Percentiles rank a stretch among this genome's conserved stretches.
Evolutionary conservation across 768 basidiomycete genomes (phyloP).

Genomic region (Roridomyces roridus): DNA sequence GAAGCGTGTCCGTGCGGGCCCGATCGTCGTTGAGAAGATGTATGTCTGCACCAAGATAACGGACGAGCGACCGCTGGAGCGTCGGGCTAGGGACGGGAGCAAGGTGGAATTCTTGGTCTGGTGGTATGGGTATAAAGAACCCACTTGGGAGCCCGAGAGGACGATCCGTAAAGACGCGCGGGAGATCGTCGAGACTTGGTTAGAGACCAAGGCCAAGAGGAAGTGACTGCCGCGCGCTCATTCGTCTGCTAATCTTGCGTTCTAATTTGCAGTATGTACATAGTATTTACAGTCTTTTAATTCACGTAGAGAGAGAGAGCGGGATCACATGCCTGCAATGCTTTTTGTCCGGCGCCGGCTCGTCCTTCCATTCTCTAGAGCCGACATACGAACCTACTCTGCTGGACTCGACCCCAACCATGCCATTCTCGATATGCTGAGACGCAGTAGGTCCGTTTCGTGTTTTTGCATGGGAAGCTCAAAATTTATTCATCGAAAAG

Average conservation of each 20-base stretch:
- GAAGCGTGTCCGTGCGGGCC: slow-evolving; percentile 47
- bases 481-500: slow-evolving; percentile 33
- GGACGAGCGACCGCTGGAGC: slow-evolving; percentile 40
- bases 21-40: slow-evolving; percentile 47
- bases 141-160: slow-evolving; percentile 64
- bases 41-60: slow-evolving; percentile 47
- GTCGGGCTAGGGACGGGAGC: slow-evolving; percentile 26
- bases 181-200: slow-evolving; percentile 43
- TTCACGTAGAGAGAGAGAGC: too few relatives aligned
- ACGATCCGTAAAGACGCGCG: slow-evolving; percentile 58
- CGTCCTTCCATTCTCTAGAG: slow-evolving; percentile 1
- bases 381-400: slow-evolving; percentile 9
- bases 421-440: slow-evolving; percentile 46
- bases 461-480: background rate
- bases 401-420: slow-evolving; percentile 35
- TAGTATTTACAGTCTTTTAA: too few relatives aligned
- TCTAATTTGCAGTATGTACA: too few relatives aligned
- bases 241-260: too few relatives aligned
- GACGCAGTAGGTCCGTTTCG: slow-evolving; percentile 42
- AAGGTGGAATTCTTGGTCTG: slow-evolving; percentile 52
- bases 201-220: background rate
- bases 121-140: slow-evolving; percentile 64
- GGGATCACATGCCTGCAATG: too few relatives aligned
- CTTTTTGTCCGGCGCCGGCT: slow-evolving; percentile 13
- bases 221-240: slow-evolving; percentile 7